Conservation (phyloP, 306 rosid genomes). For the Rosa persica region DNA sequence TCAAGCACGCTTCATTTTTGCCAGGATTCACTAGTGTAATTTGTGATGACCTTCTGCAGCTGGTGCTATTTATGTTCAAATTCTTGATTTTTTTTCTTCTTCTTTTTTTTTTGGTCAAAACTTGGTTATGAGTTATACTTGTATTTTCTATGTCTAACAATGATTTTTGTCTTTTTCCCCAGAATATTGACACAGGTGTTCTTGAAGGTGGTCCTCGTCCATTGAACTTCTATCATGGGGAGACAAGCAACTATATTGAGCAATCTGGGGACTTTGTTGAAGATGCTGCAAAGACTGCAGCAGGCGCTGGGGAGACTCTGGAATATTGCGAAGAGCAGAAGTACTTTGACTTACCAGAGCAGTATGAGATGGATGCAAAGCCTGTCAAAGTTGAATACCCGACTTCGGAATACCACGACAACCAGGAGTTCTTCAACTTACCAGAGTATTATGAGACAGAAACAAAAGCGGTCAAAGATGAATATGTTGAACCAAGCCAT, state of each 20-base stretch:
- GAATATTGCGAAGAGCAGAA: constrained; percentile 28
- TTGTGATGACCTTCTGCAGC: neutral
- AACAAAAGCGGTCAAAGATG: constrained; percentile 34
- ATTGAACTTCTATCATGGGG: constrained; percentile 48
- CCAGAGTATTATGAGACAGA: constrained; percentile 39
- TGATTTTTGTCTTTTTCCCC: constrained; percentile 13
- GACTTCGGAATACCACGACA: constrained; percentile 31
- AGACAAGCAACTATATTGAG: constrained; percentile 53
- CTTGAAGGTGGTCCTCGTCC: constrained; percentile 37
- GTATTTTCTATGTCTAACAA: neutral
- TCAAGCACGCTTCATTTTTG: too few species aligned
- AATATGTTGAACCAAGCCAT: constrained; percentile 36
- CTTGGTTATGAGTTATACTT: neutral
- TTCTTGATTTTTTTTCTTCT: too few species aligned
- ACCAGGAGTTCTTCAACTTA: constrained; percentile 21
- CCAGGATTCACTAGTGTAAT: neutral
- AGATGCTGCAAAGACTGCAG: constrained; percentile 41
- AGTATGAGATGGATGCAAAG: constrained; percentile 25
- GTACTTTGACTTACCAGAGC: constrained; percentile 33
- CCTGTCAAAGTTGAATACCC: constrained; percentile 23
- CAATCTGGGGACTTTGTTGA: constrained; percentile 37
- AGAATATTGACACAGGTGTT: constrained; percentile 38
- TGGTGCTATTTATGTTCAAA: neutral
- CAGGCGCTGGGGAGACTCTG: constrained; percentile 27
- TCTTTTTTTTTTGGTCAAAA: too few species aligned